phyloP scores from a whole-genome alignment of 306 rosid genomes.

The Citrullus colocynthis region DNA sequence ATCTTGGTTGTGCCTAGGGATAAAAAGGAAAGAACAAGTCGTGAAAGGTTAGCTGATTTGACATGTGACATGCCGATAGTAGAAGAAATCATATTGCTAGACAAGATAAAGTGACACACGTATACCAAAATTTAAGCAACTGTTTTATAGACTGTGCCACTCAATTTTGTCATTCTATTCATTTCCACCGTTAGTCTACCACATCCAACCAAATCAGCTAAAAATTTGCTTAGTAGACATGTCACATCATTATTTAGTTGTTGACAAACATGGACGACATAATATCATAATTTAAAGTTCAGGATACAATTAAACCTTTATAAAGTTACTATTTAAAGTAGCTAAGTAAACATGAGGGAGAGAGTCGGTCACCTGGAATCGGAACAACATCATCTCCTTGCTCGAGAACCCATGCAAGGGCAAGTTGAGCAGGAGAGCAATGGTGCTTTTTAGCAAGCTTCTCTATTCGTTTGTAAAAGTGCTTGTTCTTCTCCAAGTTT shows the following conservation, averaged over 20 bases:
- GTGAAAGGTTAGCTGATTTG: neutral
- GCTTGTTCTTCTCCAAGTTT: slow-evolving; percentile 37
- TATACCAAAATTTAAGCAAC: neutral
- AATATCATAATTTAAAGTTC: neutral
- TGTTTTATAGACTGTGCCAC: neutral
- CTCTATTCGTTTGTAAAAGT: slow-evolving; percentile 31
- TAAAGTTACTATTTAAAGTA: neutral
- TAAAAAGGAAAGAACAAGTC: neutral
- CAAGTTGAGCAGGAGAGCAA: slow-evolving; percentile 47
- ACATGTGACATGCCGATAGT: neutral
- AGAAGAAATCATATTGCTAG: neutral
- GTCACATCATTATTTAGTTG: neutral
- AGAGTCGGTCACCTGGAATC: slow-evolving; percentile 21
- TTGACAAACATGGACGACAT: neutral
- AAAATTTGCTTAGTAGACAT: neutral
- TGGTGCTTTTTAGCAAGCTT: slow-evolving; percentile 32
- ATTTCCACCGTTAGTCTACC: neutral
- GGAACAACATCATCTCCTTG: slow-evolving; percentile 54
- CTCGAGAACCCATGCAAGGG: slow-evolving; percentile 60
- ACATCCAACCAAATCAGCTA: neutral
- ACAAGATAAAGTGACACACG: neutral
- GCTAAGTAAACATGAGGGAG: neutral
- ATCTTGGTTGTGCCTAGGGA: slow-evolving; percentile 44
- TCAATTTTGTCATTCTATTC: neutral
- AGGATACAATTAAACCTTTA: neutral